These are phyloP conservation scores for Biscogniauxia sp. DNA, from an alignment of 2,329 filamentous ascomycete species.

Conservation along the genomic window DNA sequence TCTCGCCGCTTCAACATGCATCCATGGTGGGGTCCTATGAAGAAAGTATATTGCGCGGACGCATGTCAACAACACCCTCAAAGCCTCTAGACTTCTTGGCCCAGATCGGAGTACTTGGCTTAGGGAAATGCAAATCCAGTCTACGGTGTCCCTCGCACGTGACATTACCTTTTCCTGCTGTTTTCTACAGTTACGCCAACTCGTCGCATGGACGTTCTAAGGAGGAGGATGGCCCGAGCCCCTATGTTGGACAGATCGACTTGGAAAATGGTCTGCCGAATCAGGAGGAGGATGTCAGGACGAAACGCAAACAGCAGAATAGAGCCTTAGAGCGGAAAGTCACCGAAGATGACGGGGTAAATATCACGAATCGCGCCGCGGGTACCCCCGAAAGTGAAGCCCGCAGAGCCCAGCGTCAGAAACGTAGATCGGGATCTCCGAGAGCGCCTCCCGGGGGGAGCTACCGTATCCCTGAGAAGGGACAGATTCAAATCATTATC, in stretches of 20 bases:
- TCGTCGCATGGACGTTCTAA: conserved; percentile 62
- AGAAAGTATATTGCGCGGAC: conserved; percentile 88
- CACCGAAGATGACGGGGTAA: conserved; percentile 28
- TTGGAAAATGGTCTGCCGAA: conserved; percentile 74
- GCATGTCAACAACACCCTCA: conserved; percentile 96
- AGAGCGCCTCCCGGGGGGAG: conserved; percentile 79
- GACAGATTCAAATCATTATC: conserved; percentile 93
- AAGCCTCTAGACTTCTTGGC: conserved; percentile 90
- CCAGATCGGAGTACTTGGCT: conserved; percentile 89
- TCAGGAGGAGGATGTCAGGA: conserved; percentile 45
- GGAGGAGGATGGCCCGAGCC: conserved; percentile 82
- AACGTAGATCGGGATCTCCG: conserved; percentile 56
- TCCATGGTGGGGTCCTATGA: conserved; percentile 98
- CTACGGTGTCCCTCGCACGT: conserved; percentile 87
- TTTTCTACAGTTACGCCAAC: conserved; percentile 89
- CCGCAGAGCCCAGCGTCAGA: conserved; percentile 36
- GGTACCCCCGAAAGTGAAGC: conserved; percentile 32
- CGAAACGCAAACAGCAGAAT: conserved; percentile 48
- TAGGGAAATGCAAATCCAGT: conserved; percentile 82
- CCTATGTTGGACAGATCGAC: conserved; percentile 92
- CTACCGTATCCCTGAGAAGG: conserved; percentile 91
- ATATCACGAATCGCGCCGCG: conserved; percentile 15
- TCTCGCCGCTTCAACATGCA: conserved; percentile 78
- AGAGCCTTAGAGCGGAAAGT: conserved; percentile 39
- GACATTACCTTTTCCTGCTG: conserved; percentile 85